These are phyloP conservation scores for Rhododendron ovatum DNA, from an alignment of 148 eudicot species.

Conservation along the genomic window DNA sequence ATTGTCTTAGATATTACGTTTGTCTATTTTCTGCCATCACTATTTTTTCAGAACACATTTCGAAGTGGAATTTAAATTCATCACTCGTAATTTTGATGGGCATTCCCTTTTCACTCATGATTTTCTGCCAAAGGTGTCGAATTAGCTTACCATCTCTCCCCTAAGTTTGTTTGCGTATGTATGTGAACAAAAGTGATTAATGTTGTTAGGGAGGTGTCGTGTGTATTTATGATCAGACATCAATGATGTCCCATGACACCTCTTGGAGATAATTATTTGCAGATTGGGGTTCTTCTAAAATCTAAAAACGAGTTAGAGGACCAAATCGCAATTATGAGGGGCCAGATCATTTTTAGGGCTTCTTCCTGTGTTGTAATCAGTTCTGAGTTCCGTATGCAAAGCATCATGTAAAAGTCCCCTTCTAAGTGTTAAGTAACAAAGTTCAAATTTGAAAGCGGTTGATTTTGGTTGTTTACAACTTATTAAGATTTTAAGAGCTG, in stretches of 20 bases:
- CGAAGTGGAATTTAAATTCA: neutral
- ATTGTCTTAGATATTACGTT: neutral
- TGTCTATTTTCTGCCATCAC: neutral
- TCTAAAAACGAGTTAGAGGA: neutral
- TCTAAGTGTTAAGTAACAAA: neutral
- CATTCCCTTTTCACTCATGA: neutral
- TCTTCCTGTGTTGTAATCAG: neutral
- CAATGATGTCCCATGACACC: neutral
- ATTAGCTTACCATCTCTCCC: neutral
- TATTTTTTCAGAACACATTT: neutral
- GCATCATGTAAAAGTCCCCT: too few species aligned
- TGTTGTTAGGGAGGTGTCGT: neutral
- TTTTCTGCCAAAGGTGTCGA: neutral
- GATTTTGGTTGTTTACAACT: neutral
- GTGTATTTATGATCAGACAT: neutral
- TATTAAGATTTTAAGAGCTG: neutral
- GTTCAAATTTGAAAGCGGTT: neutral
- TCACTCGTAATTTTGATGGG: neutral
- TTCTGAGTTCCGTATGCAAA: neutral
- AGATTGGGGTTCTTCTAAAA: neutral
- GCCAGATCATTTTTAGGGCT: neutral
- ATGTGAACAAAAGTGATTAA: neutral
- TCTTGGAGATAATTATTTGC: neutral
- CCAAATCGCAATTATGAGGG: neutral
- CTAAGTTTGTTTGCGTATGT: neutral